Evolutionary conservation across 2,329 filamentous ascomycete genomes (phyloP), one percentile per base, ranked within the genome.

Genomic region (Huntiella abstrusa): DNA sequence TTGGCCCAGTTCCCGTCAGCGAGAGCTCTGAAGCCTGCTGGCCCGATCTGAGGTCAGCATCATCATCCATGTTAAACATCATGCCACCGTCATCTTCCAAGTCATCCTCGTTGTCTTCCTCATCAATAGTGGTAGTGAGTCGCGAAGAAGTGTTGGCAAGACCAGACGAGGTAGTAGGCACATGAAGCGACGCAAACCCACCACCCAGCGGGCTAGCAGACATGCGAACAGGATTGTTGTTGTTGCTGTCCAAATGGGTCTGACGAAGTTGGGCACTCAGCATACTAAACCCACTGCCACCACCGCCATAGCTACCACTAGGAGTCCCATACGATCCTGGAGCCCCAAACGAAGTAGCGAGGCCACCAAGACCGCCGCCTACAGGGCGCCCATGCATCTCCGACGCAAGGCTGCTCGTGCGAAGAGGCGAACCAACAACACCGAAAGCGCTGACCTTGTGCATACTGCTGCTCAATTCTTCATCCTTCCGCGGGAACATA

Each of bases 351-450:
- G 43, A 45, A 10, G 34, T 16, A 16, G 15, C 35, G 40, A 38
- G 28, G 22, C 13, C 15, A 11, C 37, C 37, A 28, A 11, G 37
- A 39, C 15, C 15, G 4, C 15, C 37, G 37, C 2, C 12, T 39
- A 16, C 37, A 12, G 32, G 12, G 33, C 15, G 12, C 15, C 47
- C n/a, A 34, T 42, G 47, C 32, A 46, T 38, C 2, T 69, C 70
- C 39, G 69, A 66, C 34, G 72, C 71, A 6, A 80, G 64, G 39
- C 71, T 69, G 6, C 75, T 78, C 56, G 77, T 78, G 13, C 75
- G 70, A 48, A 80, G 62, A 12, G 75, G 75, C 51, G 74, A 78
- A 15, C 75, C 75, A 33, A 80, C 75, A 52, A 80, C 75, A 5
- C 75, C 75, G 55, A 79, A 79, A 3, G 66, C 71, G n/a, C 73